Conservation (phyloP, 345 rosid species). For the Raphanus raphanistrum region DNA sequence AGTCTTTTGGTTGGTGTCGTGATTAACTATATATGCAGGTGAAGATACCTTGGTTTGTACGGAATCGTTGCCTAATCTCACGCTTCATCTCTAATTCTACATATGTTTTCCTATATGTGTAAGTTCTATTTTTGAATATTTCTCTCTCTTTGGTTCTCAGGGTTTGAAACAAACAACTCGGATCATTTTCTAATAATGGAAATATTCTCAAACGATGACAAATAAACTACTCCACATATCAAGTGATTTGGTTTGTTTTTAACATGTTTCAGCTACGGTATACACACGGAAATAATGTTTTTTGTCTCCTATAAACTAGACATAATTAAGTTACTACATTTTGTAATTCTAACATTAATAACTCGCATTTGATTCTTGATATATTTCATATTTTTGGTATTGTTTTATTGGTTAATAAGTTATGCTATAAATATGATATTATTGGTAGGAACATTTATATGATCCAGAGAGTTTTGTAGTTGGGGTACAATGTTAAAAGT, state of each 20-base stretch:
- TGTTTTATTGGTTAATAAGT: too few species aligned
- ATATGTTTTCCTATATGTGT: background rate
- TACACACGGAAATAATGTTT: background rate
- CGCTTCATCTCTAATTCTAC: constrained; percentile 27
- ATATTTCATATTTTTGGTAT: too few species aligned
- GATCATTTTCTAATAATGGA: constrained; percentile 38
- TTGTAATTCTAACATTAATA: background rate
- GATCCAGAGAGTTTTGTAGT: too few species aligned
- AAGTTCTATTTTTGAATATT: constrained; percentile 28
- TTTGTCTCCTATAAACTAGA: background rate
- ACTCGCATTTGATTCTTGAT: background rate
- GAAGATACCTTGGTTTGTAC: constrained; percentile 17
- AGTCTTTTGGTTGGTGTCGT: background rate
- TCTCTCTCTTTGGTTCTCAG: constrained; percentile 2
- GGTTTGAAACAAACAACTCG: constrained; percentile 25
- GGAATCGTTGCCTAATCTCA: constrained; percentile 26
- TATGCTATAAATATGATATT: too few species aligned
- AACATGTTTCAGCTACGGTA: background rate
- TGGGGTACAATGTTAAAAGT: too few species aligned
- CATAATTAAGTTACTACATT: too few species aligned
- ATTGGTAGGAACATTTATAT: too few species aligned
- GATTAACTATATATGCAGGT: constrained; percentile 11
- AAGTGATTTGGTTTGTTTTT: background rate
- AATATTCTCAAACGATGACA: background rate
- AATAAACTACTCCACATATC: background rate